Base-by-base conservation (phyloP, 495 filamentous ascomycete genomes). In the Chaetomidium leptoderma region DNA sequence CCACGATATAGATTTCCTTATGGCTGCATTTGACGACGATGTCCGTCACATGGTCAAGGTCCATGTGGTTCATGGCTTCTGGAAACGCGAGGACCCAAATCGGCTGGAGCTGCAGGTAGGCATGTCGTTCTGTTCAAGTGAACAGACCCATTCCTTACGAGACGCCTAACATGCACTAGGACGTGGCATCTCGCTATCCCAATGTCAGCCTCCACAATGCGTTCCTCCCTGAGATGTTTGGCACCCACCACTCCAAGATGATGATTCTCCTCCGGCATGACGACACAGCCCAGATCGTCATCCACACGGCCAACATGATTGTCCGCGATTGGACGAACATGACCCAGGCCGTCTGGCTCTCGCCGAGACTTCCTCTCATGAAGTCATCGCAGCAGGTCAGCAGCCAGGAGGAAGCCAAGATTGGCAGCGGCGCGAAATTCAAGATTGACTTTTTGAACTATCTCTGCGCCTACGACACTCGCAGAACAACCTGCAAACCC, bases 271-370 rank as follows among this genome's bases (percentile, higher is more conserved):
- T 96, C 47, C 78, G 89, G 9, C 83, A 87, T 67, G 90, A 95
- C 68, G 82, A 86, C 58, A 77, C 77, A 0, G 89, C 88, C 4
- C 87, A 95, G 76, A 72, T 96, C 16, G 71, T 95, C 17, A 92
- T 96, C 37, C 89, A 93, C 59, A 97, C 92, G 0, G 90, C 90
- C 11, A 96, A 97, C 61, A 88, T 96, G 83, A 91, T 96, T 42
- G 67, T 76, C 23, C 78, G 82, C 45, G 92, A 97, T 72, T 97
- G 92, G 91, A 76, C 73, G 8, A 91, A 92, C 62, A 88, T 96
- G 89, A 85, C 83, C 0, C 90, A 97, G 65, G 91, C 85, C 2
- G 82, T 86, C 21, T 97, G 91, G 91, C 76, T 74, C 29, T 92
- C 90, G 8, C 91, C 90, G 19, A 69, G 84, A 0, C 83, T 96